Conservation (phyloP, 768 basidiomycete genomes). For the Crassisporium funariophilum region DNA sequence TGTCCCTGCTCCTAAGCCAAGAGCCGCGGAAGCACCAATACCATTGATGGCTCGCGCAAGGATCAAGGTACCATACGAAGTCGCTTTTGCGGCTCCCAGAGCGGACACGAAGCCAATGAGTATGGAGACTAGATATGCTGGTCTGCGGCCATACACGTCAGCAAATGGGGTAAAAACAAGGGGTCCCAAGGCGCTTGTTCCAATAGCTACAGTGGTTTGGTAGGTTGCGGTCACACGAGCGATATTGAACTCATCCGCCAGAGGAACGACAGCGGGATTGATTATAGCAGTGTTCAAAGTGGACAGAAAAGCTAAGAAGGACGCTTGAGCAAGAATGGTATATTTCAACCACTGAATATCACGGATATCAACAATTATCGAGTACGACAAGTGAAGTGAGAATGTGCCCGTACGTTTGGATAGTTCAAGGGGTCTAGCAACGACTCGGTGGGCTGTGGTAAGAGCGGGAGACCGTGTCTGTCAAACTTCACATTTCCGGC, state of each 20-base stretch:
- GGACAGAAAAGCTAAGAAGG: conserved; percentile 36
- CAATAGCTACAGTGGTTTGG: conserved; percentile 41
- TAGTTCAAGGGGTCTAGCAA: conserved; percentile 46
- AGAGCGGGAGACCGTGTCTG: conserved; percentile 38
- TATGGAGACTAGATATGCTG: conserved; percentile 37
- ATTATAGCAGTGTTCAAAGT: conserved; percentile 40
- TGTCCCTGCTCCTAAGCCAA: conserved; percentile 40
- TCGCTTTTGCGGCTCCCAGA: conserved; percentile 34
- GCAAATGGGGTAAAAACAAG: conserved; percentile 41
- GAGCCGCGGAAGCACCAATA: conserved; percentile 35
- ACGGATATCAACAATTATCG: conserved; percentile 1
- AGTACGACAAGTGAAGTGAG: neutral
- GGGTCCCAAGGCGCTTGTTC: conserved; percentile 36
- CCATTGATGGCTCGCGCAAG: conserved; percentile 40
- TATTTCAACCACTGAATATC: conserved; percentile 37
- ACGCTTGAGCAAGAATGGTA: conserved; percentile 32
- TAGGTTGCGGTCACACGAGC: conserved; percentile 40
- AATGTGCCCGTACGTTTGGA: conserved; percentile 28
- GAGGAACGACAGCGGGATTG: conserved; percentile 40
- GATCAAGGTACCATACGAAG: conserved; percentile 34
- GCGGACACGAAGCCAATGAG: conserved; percentile 37
- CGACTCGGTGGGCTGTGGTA: conserved; percentile 42
- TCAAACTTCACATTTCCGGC: conserved; percentile 37
- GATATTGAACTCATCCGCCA: conserved; percentile 39
- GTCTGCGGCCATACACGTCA: conserved; percentile 41